A percentile compares a stretch with the other conserved stretches of the same genome.
These are phyloP conservation scores for Rhododendron kiyosumense DNA, from an alignment of 148 eudicot species.

Conservation along the genomic window DNA sequence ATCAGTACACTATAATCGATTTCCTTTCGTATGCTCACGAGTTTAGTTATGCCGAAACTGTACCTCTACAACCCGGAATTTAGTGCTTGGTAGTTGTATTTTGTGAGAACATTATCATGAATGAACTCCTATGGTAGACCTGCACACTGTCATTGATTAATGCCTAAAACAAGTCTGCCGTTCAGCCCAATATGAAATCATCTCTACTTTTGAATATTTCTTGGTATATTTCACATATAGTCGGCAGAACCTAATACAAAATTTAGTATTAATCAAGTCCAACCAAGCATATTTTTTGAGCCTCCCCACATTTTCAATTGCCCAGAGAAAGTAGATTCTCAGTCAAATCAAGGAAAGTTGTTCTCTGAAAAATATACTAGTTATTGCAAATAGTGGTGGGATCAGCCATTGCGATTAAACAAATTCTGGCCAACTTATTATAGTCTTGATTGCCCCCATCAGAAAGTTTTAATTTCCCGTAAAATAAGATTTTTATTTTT, in stretches of 20 bases:
- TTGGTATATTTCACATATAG: not conserved
- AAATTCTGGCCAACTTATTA: not conserved
- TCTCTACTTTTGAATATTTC: not conserved
- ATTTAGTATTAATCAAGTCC: not conserved
- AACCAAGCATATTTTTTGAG: not conserved
- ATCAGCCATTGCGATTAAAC: not conserved
- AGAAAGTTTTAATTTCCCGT: not conserved
- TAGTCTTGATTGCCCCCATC: not conserved
- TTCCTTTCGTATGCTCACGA: not conserved
- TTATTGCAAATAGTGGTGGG: not conserved
- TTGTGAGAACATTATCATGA: not conserved
- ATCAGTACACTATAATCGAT: not conserved
- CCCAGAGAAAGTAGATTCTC: slow-evolving; percentile 7
- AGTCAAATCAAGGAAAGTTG: not conserved
- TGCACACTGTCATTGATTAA: not conserved
- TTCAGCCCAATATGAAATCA: not conserved
- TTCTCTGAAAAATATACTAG: not conserved
- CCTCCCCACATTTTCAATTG: not conserved
- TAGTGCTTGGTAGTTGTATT: not conserved
- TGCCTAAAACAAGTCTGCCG: not conserved
- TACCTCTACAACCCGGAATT: not conserved
- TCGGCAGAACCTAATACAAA: not conserved
- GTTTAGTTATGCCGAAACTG: not conserved
- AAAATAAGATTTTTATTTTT: not conserved
- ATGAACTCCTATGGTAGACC: not conserved